Evolutionary conservation across 2,329 filamentous ascomycete species (phyloP), one percentile per base, ranked within the genome.

Genomic region (Corinectria fuckeliana): DNA sequence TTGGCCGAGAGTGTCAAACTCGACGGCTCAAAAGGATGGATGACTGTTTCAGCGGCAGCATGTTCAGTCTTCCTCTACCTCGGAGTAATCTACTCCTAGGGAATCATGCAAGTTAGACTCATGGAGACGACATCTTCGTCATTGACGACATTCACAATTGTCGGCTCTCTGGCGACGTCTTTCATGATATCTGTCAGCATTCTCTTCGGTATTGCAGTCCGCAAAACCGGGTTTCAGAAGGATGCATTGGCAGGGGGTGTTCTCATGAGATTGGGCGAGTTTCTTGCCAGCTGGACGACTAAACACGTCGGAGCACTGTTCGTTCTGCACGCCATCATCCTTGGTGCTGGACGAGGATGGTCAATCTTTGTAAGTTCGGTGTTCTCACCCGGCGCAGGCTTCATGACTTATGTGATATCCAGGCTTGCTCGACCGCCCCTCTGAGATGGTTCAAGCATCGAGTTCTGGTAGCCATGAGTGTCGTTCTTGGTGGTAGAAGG

Each of bases 81-180:
- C 0, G 71, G 71, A 0, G 66, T 74, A 9, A 53, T 73, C n/a
- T 73, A 73, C 45, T 73, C 71, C 0, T 73, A 70, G 67, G 71
- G 71, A 21, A 72, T 73, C 9, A 68, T 73, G 59, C 71, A 73
- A 49, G 64, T 73, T 18, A 50, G 64, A 14, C 67, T 73, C 1
- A 65, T 71, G 6, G 66, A 71, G 16, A 67, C 69, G 0, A 69
- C 67, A 0, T 60, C 60, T 5, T 60, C 71, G 0, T 66, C 54
- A 2, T 28, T 73, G 8, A 71, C 70, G 3, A 73, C 69, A 0
- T 38, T 73, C 38, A 71, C 69, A 0, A 72, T 73, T 25, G 69
- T 73, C 5, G 71, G 71, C 7, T 73, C 71, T 0, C 42, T 71
- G 2, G 71, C 63, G n/a, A 67, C 66, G 3, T 69, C 66, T 0